phyloP scores from a whole-genome alignment of 1,284 basidiomycete species.

The Peniophora sp. region DNA sequence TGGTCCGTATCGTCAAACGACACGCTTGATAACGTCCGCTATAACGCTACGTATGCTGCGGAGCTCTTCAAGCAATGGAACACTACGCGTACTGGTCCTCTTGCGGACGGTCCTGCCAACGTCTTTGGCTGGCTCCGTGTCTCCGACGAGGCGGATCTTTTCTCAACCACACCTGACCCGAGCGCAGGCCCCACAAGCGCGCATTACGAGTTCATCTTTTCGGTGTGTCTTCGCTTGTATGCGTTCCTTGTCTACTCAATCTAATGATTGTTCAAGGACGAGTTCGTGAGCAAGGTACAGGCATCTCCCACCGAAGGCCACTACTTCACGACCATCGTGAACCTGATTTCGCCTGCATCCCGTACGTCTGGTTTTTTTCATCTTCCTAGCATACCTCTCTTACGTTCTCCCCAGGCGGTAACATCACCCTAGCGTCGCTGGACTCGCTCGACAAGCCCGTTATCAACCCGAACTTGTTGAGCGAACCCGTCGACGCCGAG shows the following conservation, averaged over 20 bases:
- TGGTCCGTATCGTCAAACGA: constrained; percentile 21
- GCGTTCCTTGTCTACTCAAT: constrained; percentile 8
- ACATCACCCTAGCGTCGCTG: constrained; percentile 11
- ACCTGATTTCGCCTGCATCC: constrained; percentile 9
- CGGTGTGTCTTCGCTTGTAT: constrained; percentile 19
- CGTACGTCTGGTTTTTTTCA: constrained; percentile 7
- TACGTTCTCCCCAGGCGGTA: constrained; percentile 19
- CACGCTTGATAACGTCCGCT: constrained; percentile 15
- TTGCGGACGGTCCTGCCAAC: constrained; percentile 7
- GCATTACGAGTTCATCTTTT: constrained; percentile 10
- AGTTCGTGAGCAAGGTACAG: neutral
- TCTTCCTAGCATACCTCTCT: neutral
- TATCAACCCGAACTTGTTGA: constrained; percentile 39
- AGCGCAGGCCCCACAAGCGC: constrained; percentile 22
- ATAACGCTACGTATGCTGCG: constrained; percentile 11
- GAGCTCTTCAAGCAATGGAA: constrained; percentile 17
- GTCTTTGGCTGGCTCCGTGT: constrained; percentile 23
- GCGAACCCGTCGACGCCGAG: constrained; percentile 17
- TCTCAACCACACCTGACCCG: constrained; percentile 24
- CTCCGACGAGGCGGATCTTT: constrained; percentile 20
- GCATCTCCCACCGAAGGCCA: constrained; percentile 6
- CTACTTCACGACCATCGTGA: constrained; percentile 9
- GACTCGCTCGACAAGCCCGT: constrained; percentile 27
- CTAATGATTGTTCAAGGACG: constrained; percentile 7
- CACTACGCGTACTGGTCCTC: constrained; percentile 15